Evolutionary conservation across 371 early-diverging fungal genomes (phyloP).

Genomic region (Lichtheimia ramosa): DNA sequence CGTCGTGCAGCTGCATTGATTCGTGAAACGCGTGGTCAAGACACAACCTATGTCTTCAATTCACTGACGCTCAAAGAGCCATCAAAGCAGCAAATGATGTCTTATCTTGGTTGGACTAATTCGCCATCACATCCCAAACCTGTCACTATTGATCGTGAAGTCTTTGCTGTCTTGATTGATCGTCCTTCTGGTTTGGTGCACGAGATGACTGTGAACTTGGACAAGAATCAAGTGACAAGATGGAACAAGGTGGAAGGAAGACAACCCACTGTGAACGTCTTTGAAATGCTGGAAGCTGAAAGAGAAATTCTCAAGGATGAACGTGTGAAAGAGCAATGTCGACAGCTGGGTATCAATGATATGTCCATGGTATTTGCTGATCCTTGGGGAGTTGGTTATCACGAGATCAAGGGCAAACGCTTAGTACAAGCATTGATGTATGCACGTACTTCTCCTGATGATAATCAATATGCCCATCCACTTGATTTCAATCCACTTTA

Average conservation of each 20-base stretch:
- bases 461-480: slow-evolving; percentile 53
- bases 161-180: slow-evolving; percentile 34
- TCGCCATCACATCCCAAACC: slow-evolving; percentile 18
- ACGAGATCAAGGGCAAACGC: slow-evolving; percentile 35
- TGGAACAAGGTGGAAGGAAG: slow-evolving; percentile 32
- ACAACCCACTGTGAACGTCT: slow-evolving; percentile 38
- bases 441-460: slow-evolving; percentile 37
- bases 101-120: slow-evolving; percentile 38
- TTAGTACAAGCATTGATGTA: slow-evolving; percentile 44
- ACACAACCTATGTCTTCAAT: slow-evolving; percentile 28
- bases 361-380: slow-evolving; percentile 38
- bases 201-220: slow-evolving; percentile 37
- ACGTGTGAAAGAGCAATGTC: slow-evolving; percentile 33
- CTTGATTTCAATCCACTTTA: slow-evolving; percentile 44
- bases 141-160: slow-evolving; percentile 34
- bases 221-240: slow-evolving; percentile 11
- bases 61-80: slow-evolving; percentile 43
- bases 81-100: slow-evolving; percentile 31
- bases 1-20: slow-evolving; percentile 25
- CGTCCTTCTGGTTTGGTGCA: slow-evolving; percentile 31
- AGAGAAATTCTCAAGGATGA: slow-evolving; percentile 28
- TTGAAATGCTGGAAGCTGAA: slow-evolving; percentile 44
- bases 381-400: slow-evolving; percentile 46
- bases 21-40: slow-evolving; percentile 19
- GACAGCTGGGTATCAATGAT: slow-evolving; percentile 37